Conservation (phyloP, 495 filamentous ascomycete species). For the Neurospora africana region DNA sequence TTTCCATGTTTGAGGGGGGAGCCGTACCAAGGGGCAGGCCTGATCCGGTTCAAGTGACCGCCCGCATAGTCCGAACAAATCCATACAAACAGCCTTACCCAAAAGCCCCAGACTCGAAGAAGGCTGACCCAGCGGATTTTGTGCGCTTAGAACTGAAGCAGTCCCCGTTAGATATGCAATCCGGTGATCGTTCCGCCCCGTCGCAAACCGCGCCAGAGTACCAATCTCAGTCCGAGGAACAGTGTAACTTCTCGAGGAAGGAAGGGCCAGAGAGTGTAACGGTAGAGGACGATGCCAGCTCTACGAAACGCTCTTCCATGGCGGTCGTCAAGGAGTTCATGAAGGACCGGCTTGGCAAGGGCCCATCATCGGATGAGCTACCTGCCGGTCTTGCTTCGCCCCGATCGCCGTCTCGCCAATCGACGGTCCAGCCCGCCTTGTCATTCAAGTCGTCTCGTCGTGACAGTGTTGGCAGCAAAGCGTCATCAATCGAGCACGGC, state of each 20-base stretch:
- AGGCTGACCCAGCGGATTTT: slow-evolving; percentile 26
- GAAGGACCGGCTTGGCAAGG: slow-evolving; percentile 33
- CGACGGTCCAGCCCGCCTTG: slow-evolving; percentile 26
- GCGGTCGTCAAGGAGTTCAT: slow-evolving; percentile 44
- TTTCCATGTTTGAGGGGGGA: slow-evolving; percentile 37
- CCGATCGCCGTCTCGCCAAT: slow-evolving; percentile 34
- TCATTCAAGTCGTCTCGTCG: slow-evolving; percentile 21
- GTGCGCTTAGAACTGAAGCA: slow-evolving; percentile 53
- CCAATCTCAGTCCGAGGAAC: slow-evolving; percentile 21
- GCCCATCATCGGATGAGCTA: slow-evolving; percentile 31
- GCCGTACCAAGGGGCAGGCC: slow-evolving; percentile 34
- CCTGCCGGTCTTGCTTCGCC: slow-evolving; percentile 18
- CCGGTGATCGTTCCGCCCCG: slow-evolving; percentile 19
- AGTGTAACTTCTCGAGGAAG: slow-evolving; percentile 1
- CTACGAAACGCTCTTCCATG: slow-evolving; percentile 36
- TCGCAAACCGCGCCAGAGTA: neutral
- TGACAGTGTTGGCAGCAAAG: slow-evolving; percentile 35
- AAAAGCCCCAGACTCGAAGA: slow-evolving; percentile 30
- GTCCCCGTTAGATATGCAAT: slow-evolving; percentile 60
- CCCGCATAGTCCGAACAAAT: slow-evolving; percentile 58
- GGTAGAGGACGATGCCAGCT: slow-evolving; percentile 16
- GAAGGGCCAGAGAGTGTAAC: slow-evolving; percentile 1
- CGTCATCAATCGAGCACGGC: slow-evolving; percentile 29
- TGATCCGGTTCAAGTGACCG: slow-evolving; percentile 70
- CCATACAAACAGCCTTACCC: slow-evolving; percentile 30